Base-by-base conservation (phyloP, 2,329 filamentous ascomycete species). In the Diaporthe ilicicola region DNA sequence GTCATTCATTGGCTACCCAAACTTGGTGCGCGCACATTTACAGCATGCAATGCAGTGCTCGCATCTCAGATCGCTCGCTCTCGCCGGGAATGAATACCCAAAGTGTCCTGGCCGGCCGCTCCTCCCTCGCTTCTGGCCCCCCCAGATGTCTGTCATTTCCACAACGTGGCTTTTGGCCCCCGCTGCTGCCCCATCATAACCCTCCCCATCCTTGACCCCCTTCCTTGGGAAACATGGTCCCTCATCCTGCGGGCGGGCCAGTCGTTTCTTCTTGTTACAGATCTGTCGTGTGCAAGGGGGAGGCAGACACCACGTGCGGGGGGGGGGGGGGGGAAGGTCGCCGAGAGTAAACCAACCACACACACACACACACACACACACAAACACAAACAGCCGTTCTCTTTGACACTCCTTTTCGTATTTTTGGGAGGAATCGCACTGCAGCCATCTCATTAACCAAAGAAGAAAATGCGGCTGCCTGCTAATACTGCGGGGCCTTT, bases 151-250 rank as follows among this genome's bases (percentile, higher is more conserved):
- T 64, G 59, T 64, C 29, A 37, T 24, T 37, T 37, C 44, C 59
- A 64, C 59, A 64, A 64, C 59, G 59, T 64, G 59, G 59, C 59
- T 64, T 64, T 64, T 64, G 59, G 59, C 59, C 59, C 59, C 59
- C 59, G 34, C 42, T 50, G 34, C n/a, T n/a, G 34, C 59, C 32
- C 32, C 59, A 64, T 48, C 24, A n/a, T n/a, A n/a, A n/a, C n/a
- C 19, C 37, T 37, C 29, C n/a, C 6, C 53, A 29, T 7, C 39
- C 9, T 32, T 27, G 13, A 3, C 29, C 12, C 32, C 32, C n/a
- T 37, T 56, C 22, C 17, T 27, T 51, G 48, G 51, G 51, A 15
- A 7, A 3, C 59, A 64, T 37, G 59, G 59, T 48, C 44, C 10
- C 42, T 50, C 29, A 64, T 50, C 59, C 59, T 64, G 29, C 44